phyloP scores from a whole-genome alignment of 257 asterid species.

The Voacanga thouarsii region DNA sequence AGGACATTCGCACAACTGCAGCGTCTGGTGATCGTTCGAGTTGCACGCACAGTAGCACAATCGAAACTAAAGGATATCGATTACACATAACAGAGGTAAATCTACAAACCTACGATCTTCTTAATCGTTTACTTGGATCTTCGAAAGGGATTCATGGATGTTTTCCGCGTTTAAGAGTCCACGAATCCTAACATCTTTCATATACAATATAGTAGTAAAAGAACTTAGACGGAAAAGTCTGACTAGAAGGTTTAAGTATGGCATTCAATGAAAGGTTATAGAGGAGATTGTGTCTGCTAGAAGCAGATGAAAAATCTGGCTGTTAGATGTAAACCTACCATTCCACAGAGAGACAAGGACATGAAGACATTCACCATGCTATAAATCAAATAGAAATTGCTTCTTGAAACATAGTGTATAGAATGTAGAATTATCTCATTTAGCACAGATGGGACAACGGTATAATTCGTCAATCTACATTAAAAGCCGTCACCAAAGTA shows the following conservation, averaged over 20 bases:
- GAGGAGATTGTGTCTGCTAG: background rate
- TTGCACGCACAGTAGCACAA: no score
- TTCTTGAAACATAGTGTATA: background rate
- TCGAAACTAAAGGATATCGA: no score
- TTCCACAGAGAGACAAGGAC: background rate
- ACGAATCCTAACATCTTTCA: no score
- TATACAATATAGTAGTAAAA: background rate
- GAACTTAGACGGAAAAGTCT: conserved; percentile 7
- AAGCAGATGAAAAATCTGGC: conserved; percentile 1
- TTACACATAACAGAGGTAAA: no score
- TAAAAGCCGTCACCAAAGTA: background rate
- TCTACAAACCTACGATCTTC: no score
- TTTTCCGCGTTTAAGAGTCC: no score
- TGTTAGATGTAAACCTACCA: conserved; percentile 12
- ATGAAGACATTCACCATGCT: background rate
- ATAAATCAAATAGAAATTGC: background rate
- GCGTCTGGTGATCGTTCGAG: no score
- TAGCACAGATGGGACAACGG: background rate
- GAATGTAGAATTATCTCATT: background rate
- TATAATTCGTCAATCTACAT: background rate
- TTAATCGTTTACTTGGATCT: no score
- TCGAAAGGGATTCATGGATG: no score
- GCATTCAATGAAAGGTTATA: background rate
- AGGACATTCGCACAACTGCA: no score
- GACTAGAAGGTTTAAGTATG: conserved; percentile 6